Conservation (phyloP, 192 early-diverging fungal species). For the Jimgerdemannia lactiflua region DNA sequence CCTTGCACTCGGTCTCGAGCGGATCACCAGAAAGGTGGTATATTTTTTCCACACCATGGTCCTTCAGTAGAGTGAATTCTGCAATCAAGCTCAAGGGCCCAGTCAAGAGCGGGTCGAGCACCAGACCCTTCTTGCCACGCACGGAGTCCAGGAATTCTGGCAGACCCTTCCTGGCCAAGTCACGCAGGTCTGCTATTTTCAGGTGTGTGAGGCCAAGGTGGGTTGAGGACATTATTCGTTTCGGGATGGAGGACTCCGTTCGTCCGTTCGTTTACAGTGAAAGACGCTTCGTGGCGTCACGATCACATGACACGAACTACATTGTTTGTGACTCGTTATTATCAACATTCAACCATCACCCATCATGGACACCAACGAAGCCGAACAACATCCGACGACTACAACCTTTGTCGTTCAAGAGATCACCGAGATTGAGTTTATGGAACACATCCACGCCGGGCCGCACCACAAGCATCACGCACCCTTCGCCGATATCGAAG, state of each 20-base stretch:
- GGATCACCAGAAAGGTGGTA: constrained; percentile 71
- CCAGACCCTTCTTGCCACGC: constrained; percentile 84
- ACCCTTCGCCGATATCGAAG: neutral
- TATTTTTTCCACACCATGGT: constrained; percentile 96
- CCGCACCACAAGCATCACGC: neutral
- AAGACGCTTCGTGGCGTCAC: no score
- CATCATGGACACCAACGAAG: no score
- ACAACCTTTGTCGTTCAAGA: neutral
- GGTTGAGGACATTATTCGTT: constrained; percentile 7
- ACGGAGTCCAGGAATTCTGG: constrained; percentile 78
- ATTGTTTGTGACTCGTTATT: no score
- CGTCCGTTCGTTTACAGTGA: neutral
- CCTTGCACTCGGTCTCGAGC: constrained; percentile 68
- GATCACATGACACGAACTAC: no score
- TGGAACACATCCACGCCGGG: neutral
- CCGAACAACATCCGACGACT: no score
- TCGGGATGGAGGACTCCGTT: neutral
- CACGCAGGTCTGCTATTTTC: constrained; percentile 54
- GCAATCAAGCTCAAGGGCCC: constrained; percentile 84
- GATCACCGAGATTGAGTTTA: neutral
- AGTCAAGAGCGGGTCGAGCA: constrained; percentile 82
- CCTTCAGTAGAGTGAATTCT: constrained; percentile 88
- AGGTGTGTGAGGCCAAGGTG: constrained; percentile 52
- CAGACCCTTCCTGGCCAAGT: constrained; percentile 60
- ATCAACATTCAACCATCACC: no score